Evolutionary conservation across 495 filamentous ascomycete species (phyloP).

Genomic region (Elaphomyces granulatus): DNA sequence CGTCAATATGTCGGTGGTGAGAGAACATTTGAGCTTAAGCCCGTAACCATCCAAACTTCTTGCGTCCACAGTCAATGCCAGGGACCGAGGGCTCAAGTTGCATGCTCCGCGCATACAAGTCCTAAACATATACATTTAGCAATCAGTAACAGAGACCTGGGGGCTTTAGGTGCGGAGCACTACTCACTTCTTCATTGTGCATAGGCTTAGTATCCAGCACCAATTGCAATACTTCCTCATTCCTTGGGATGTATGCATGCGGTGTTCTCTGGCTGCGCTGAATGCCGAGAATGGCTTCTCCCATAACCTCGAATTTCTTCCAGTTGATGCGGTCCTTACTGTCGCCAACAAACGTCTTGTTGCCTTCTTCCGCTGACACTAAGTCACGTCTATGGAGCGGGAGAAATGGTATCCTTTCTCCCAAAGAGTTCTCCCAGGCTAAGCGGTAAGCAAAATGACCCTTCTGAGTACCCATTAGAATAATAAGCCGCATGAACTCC

Average conservation of each 20-base stretch:
- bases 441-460: conserved; percentile 88
- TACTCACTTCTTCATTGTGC: conserved; percentile 36
- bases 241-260: conserved; percentile 53
- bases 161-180: too few species aligned
- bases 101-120: conserved; percentile 31
- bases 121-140: conserved; percentile 11
- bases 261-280: conserved; percentile 80
- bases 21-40: background rate
- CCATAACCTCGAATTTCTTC: conserved; percentile 96
- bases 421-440: conserved; percentile 88
- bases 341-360: conserved; percentile 68
- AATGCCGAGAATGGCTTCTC: conserved; percentile 77
- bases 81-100: conserved; percentile 29
- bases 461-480: conserved; percentile 85
- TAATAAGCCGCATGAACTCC: conserved; percentile 73
- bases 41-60: conserved; percentile 32
- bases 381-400: conserved; percentile 84
- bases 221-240: conserved; percentile 51
- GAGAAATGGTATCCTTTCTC: conserved; percentile 83
- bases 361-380: conserved; percentile 83
- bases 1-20: conserved; percentile 3
- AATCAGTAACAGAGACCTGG: background rate
- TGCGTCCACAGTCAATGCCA: conserved; percentile 25
- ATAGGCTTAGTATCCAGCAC: conserved; percentile 52
- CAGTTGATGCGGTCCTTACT: conserved; percentile 75